Evolutionary conservation across 805 yeast genomes (phyloP).

Genomic region (Yamadazyma nakazawae): DNA sequence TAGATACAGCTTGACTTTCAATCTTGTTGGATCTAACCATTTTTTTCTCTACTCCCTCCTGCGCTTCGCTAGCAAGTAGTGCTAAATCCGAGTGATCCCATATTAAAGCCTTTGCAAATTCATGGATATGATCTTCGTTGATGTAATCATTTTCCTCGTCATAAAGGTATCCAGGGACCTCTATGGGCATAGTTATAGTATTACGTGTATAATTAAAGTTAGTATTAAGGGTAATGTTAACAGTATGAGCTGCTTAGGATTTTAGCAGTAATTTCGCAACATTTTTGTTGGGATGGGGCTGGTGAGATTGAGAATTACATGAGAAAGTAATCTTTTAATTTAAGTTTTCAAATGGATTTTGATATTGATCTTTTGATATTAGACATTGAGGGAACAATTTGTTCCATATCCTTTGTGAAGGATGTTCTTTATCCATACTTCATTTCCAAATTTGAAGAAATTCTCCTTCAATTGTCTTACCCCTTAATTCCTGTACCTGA

Average conservation of each 20-base stretch:
- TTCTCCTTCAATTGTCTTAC: conserved; percentile 27
- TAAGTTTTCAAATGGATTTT: neutral
- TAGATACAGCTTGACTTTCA: neutral
- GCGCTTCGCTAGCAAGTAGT: neutral
- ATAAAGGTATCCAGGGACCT: neutral
- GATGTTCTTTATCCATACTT: conserved; percentile 78
- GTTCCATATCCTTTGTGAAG: conserved; percentile 87
- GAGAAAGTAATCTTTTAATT: neutral
- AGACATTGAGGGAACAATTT: conserved; percentile 91
- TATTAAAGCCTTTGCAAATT: conserved; percentile 38
- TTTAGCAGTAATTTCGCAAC: conserved; percentile 1
- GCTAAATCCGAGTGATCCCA: conserved; percentile 33
- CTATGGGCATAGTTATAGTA: neutral
- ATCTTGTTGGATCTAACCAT: conserved; percentile 1
- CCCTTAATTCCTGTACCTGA: conserved; percentile 21
- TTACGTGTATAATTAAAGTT: neutral
- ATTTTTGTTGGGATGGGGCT: neutral
- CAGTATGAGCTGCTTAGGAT: neutral
- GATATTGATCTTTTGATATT: conserved; percentile 22
- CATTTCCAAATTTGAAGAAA: conserved; percentile 43
- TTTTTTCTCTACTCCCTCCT: neutral
- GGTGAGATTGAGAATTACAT: neutral
- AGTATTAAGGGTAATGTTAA: neutral
- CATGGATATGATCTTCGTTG: conserved; percentile 33
- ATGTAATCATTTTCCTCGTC: conserved; percentile 22